These are phyloP conservation scores for Elsinoe perseae DNA, from an alignment of 2,329 filamentous ascomycete genomes.

Conservation along the genomic window DNA sequence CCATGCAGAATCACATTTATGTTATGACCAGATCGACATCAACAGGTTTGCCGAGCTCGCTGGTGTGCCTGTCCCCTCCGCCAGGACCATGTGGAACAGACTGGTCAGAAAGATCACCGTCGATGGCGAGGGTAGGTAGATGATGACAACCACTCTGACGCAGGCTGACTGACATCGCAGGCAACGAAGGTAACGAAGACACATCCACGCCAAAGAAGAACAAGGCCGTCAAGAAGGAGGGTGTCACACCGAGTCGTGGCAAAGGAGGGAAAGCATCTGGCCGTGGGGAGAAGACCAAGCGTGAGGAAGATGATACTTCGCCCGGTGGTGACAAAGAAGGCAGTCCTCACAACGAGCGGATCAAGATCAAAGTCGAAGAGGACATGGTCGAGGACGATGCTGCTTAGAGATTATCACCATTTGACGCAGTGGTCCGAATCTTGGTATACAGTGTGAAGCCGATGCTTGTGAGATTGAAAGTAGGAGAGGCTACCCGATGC, in stretches of 20 bases:
- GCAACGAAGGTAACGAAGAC: neutral
- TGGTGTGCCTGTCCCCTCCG: constrained; percentile 20
- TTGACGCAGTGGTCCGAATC: no score
- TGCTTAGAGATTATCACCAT: no score
- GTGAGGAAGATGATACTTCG: neutral
- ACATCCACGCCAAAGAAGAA: neutral
- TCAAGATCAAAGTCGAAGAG: constrained; percentile 3
- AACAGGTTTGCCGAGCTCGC: constrained; percentile 19
- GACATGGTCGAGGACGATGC: neutral
- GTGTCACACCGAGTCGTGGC: neutral
- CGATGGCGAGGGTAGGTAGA: neutral
- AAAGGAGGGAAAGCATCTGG: neutral
- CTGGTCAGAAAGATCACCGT: constrained; percentile 39
- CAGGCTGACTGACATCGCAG: neutral
- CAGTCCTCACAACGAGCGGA: neutral
- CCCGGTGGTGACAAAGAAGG: neutral
- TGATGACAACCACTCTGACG: neutral
- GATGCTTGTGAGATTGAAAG: no score
- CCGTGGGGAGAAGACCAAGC: neutral
- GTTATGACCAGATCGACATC: constrained; percentile 20
- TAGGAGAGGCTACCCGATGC: no score
- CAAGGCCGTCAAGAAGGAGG: neutral
- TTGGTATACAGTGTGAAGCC: no score
- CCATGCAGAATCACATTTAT: neutral
- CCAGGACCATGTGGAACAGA: constrained; percentile 42